phyloP scores from a whole-genome alignment of 441 rosid species.

The Erodium texanum region DNA sequence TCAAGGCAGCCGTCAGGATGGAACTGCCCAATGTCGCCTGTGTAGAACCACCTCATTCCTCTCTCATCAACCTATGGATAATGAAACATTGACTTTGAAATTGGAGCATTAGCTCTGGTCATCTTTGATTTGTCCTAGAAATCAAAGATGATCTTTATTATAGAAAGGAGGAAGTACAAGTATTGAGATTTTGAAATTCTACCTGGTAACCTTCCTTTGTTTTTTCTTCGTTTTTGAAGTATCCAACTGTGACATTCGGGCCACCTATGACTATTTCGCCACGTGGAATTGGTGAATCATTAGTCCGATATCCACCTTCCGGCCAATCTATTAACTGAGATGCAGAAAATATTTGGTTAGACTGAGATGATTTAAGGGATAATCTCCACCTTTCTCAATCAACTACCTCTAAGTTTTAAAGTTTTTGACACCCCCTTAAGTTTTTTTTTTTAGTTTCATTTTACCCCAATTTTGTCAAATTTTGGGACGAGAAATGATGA shows the following conservation, averaged over 20 bases:
- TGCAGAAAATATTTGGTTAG: background rate
- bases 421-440: too few relatives aligned
- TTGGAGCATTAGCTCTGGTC: too few relatives aligned
- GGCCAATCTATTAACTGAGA: conserved; percentile 94
- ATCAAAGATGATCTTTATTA: background rate
- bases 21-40: conserved; percentile 86
- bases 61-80: conserved; percentile 60
- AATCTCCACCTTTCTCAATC: too few relatives aligned
- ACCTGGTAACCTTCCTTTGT: conserved; percentile 87
- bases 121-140: too few relatives aligned
- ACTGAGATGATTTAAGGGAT: background rate
- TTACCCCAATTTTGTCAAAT: too few relatives aligned
- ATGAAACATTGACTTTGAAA: background rate
- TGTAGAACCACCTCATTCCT: conserved; percentile 94
- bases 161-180: conserved; percentile 7
- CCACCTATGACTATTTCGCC: conserved; percentile 96
- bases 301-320: conserved; percentile 76
- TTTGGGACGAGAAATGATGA: too few relatives aligned
- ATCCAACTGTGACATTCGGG: conserved; percentile 79
- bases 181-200: conserved; percentile 7
- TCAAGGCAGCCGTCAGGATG: conserved; percentile 96
- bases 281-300: conserved; percentile 80
- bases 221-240: conserved; percentile 86
- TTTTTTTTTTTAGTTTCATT: too few relatives aligned
- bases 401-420: too few relatives aligned